phyloP scores from a whole-genome alignment of 192 early-diverging fungal species.

The Linderina pennispora region DNA sequence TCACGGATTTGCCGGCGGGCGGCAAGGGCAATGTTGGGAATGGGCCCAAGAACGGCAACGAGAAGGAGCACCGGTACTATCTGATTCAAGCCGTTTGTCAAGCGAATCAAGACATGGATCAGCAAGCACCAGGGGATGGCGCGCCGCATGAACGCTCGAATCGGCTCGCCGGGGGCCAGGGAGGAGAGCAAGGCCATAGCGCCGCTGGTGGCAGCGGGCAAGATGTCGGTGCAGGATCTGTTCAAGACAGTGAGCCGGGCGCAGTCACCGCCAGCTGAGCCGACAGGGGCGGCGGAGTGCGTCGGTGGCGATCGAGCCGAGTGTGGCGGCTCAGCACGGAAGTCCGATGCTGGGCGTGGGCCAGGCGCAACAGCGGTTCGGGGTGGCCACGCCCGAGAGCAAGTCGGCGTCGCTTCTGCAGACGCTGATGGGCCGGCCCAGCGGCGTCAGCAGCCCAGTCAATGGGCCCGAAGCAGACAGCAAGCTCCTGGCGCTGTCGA shows the following conservation, averaged over 20 bases:
- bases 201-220: background rate
- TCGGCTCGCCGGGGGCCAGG: no score
- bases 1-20: constrained; percentile 55
- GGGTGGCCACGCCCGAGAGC: background rate
- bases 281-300: constrained; percentile 2
- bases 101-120: constrained; percentile 38
- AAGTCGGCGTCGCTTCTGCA: constrained; percentile 44
- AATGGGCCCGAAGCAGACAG: constrained; percentile 3
- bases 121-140: constrained; percentile 25
- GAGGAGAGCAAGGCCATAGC: background rate
- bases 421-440: constrained; percentile 38
- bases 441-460: background rate
- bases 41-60: constrained; percentile 5
- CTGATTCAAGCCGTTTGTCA: constrained; percentile 70
- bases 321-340: background rate
- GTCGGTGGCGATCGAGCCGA: no score
- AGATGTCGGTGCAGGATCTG: constrained; percentile 39
- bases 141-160: no score
- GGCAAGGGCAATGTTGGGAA: constrained; percentile 26
- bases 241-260: constrained; percentile 21
- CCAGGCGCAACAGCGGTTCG: background rate
- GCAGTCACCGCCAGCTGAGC: constrained; percentile 14
- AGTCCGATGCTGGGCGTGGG: background rate
- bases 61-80: constrained; percentile 58
- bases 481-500: constrained; percentile 39